Conservation (phyloP, 495 filamentous ascomycete genomes). For the Achaetomiella virescens region DNA sequence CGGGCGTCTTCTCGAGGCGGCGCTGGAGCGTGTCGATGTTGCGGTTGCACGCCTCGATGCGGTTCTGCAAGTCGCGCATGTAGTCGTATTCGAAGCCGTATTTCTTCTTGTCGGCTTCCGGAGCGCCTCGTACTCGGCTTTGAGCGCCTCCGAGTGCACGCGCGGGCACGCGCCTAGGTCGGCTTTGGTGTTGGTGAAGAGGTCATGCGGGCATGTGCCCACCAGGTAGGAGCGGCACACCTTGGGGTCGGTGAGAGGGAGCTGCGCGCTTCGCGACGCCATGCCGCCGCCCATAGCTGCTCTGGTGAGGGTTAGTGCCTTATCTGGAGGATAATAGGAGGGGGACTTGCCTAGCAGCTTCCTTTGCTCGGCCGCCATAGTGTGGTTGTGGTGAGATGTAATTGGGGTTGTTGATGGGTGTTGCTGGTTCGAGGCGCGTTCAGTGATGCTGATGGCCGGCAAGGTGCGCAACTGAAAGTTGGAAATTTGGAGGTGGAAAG, state of each 20-base stretch:
- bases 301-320: conserved; percentile 43
- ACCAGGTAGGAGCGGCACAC: conserved; percentile 92
- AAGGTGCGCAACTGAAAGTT: background rate
- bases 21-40: conserved; percentile 86
- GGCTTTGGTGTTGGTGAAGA: conserved; percentile 99
- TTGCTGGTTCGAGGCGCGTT: background rate
- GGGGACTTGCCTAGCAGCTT: conserved; percentile 75
- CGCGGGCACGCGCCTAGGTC: conserved; percentile 89
- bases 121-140: conserved; percentile 74
- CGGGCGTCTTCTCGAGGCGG: conserved; percentile 91
- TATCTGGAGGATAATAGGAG: background rate
- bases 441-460: background rate
- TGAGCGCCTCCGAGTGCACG: conserved; percentile 81
- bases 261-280: conserved; percentile 64
- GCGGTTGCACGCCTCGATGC: conserved; percentile 94
- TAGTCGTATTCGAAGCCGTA: conserved; percentile 96
- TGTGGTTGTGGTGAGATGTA: conserved; percentile 8
- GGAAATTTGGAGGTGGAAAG: background rate
- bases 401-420: background rate
- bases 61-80: conserved; percentile 87
- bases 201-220: conserved; percentile 94
- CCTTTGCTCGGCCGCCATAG: conserved; percentile 90
- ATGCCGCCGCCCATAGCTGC: conserved; percentile 75
- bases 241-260: conserved; percentile 86
- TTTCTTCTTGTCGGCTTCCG: conserved; percentile 61